phyloP scores from a whole-genome alignment of 2,329 filamentous ascomycete species.

The Orbilia brochopaga region DNA sequence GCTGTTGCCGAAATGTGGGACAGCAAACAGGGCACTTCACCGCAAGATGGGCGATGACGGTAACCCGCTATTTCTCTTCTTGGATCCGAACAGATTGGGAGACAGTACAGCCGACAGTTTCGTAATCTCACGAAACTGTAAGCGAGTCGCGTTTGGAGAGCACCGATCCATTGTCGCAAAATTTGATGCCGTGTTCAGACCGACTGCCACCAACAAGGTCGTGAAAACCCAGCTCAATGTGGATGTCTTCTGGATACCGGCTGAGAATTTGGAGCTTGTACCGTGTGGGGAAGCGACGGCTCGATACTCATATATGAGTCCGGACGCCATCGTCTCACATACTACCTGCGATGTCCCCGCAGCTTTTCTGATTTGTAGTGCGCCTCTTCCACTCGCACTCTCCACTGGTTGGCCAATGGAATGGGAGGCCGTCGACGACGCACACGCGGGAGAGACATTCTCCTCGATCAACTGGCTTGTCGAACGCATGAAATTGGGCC shows the following conservation, averaged over 20 bases:
- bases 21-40: conserved; percentile 65
- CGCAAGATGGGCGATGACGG: conserved; percentile 56
- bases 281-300: conserved; percentile 14
- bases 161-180: conserved; percentile 61
- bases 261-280: conserved; percentile 16
- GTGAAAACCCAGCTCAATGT: conserved; percentile 24
- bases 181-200: conserved; percentile 60
- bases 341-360: conserved; percentile 9
- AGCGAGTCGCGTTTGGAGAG: conserved; percentile 61
- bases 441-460: conserved; percentile 49
- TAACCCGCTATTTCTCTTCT: conserved; percentile 64
- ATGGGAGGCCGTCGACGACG: conserved; percentile 27
- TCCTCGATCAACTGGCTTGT: conserved; percentile 56
- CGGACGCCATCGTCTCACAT: conserved; percentile 9
- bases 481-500: conserved; percentile 53
- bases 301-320: conserved; percentile 8
- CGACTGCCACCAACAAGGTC: background rate
- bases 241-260: conserved; percentile 25
- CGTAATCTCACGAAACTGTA: conserved; percentile 64
- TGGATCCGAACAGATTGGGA: conserved; percentile 64
- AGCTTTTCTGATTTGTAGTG: conserved; percentile 19
- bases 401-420: conserved; percentile 5
- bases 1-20: conserved; percentile 65
- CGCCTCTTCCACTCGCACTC: conserved; percentile 14
- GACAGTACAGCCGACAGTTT: conserved; percentile 63